Base-by-base conservation (phyloP, 208 protist genomes). In the Crithidia thermophila region DNA sequence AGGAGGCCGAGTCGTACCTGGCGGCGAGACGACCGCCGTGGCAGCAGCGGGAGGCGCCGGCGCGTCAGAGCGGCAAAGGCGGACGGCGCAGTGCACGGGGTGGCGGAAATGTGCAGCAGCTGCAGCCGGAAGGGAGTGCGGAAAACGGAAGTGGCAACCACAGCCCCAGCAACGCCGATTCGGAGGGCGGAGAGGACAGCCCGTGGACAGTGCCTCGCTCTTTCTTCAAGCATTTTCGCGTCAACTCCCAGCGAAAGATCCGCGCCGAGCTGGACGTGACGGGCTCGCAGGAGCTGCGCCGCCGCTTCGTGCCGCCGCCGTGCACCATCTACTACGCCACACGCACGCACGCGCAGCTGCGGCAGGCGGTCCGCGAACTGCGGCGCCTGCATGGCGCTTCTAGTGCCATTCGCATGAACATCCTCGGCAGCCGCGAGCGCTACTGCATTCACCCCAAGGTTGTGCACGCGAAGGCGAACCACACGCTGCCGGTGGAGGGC, bases 331-430 rank as follows among this genome's bases (percentile, higher is more conserved):
- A 99, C 57, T 99, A 98, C 82, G 72, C 88, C 10, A 98, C 95
- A 2, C 83, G 98, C 50, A 99, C 98, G 9, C 98, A 99, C 80
- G 88, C 93, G 18, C 98, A 99, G 85, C 75, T 99, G 23, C 71
- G 87, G 33, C 98, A 99, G 69, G 86, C 95, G 0, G 84, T 98
- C 13, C 69, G 84, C 3, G 98, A 99, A 83, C 76, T 99, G 28
- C 85, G 88, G 20, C 74, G 79, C 31, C 94, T 98, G 5, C 60
- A 75, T 31, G 72, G 64, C 11, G 65, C 66, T 8, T 23, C 77
- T 20, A 33, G 65, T n/a, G 66, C 64, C 33, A 60, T 94, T 10
- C 82, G 85, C 74, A 95, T 94, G 82, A 94, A 88, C 58, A 91
- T 99, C 36, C 77, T 99, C 11, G 98, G 90, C 49, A 98, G 93